These are phyloP conservation scores for Ophiosphaerella herpotricha DNA, from an alignment of 2,329 filamentous ascomycete genomes.

Conservation along the genomic window DNA sequence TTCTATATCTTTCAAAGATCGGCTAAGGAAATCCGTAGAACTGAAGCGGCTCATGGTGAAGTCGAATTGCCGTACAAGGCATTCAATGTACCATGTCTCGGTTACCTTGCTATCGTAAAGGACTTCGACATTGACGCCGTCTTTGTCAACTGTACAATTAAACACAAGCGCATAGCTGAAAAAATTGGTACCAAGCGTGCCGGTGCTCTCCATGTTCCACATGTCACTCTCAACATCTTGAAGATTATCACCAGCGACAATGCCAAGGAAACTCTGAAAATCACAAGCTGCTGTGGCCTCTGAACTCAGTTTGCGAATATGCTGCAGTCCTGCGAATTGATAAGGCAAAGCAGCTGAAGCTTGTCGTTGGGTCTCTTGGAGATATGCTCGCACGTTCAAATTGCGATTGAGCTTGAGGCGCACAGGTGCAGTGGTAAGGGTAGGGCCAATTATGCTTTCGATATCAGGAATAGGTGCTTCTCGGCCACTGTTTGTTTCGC, in stretches of 20 bases:
- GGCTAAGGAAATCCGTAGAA: constrained; percentile 7
- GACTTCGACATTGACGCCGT: constrained; percentile 31
- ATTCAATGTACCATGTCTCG: constrained; percentile 31
- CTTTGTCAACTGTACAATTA: constrained; percentile 31
- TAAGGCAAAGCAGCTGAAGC: constrained; percentile 35
- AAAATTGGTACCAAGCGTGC: constrained; percentile 41
- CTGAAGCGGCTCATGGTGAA: constrained; percentile 33
- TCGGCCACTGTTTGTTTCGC: constrained; percentile 46
- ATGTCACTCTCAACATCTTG: constrained; percentile 34
- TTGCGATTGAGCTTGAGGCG: constrained; percentile 47
- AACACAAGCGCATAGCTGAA: constrained; percentile 44
- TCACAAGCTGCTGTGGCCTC: constrained; percentile 52
- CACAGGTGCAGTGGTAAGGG: constrained; percentile 49
- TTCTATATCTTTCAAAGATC: constrained; percentile 20
- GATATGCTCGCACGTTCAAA: constrained; percentile 27
- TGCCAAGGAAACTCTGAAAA: constrained; percentile 54
- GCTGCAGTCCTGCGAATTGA: constrained; percentile 53
- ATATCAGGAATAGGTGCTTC: constrained; percentile 44
- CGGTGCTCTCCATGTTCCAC: constrained; percentile 40
- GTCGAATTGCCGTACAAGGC: constrained; percentile 36
- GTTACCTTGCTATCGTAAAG: constrained; percentile 38
- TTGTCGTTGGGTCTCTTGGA: constrained; percentile 34
- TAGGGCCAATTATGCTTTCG: constrained; percentile 47
- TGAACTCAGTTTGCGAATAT: constrained; percentile 46
- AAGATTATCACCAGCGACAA: constrained; percentile 40